Conservation (phyloP, 2,329 filamentous ascomycete species). For the Aspergillus clavatus region DNA sequence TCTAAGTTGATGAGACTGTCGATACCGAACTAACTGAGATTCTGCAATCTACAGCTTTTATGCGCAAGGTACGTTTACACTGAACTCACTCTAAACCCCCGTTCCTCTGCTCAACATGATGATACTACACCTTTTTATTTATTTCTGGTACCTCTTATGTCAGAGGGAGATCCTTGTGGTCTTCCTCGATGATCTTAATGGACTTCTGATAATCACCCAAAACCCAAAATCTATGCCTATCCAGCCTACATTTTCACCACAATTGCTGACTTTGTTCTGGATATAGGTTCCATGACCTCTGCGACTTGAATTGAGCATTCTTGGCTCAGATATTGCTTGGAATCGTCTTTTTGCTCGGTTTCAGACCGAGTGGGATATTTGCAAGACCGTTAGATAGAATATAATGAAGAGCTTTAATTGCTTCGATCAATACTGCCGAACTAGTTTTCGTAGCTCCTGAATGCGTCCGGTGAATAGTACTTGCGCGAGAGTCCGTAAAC, state of each 20-base stretch:
- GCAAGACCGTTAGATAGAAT: no score
- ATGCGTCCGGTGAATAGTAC: no score
- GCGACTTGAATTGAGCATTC: background rate
- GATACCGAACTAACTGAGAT: background rate
- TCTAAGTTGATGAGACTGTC: background rate
- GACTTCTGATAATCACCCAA: constrained; percentile 69
- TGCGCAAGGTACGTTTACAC: constrained; percentile 14
- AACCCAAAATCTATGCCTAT: background rate
- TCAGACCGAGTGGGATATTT: no score
- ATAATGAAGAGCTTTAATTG: no score
- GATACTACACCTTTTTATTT: constrained; percentile 59
- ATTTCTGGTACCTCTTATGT: constrained; percentile 99
- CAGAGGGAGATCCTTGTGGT: constrained; percentile 51
- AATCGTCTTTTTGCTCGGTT: no score
- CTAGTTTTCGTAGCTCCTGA: no score
- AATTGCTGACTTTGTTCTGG: constrained; percentile 9
- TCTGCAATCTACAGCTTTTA: background rate
- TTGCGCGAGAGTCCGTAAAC: no score
- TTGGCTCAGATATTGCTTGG: no score
- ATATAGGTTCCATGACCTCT: background rate
- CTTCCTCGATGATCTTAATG: constrained; percentile 71
- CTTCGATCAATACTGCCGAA: no score
- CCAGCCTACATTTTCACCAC: constrained; percentile 5
- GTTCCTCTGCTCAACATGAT: constrained; percentile 53
- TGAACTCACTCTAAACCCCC: constrained; percentile 25